These are phyloP conservation scores for Polychaeton citri DNA, from an alignment of 2,329 filamentous ascomycete species.

Conservation along the genomic window DNA sequence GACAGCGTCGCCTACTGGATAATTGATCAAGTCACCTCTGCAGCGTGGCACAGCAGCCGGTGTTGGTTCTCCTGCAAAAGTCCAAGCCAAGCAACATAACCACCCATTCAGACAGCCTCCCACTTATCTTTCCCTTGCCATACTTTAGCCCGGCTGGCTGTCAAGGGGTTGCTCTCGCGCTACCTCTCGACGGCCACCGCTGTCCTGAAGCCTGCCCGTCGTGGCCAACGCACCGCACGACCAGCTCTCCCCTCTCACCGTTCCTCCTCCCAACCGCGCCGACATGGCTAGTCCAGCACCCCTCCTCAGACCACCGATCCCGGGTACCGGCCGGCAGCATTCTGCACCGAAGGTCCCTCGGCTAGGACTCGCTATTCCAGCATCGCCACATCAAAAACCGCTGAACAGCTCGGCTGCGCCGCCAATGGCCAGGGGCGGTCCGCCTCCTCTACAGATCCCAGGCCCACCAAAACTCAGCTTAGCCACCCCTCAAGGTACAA, in stretches of 20 bases:
- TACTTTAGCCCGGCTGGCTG: neutral
- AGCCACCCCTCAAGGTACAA: conserved; percentile 77
- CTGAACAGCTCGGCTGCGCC: conserved; percentile 34
- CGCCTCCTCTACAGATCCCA: conserved; percentile 23
- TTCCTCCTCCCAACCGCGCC: conserved; percentile 14
- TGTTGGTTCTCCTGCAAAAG: no score
- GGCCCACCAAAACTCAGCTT: conserved; percentile 66
- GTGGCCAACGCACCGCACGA: conserved; percentile 13
- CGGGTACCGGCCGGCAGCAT: conserved; percentile 44
- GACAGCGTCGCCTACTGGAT: no score
- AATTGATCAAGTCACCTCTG: no score
- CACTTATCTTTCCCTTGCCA: no score
- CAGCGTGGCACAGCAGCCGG: no score
- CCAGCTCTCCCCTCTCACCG: conserved; percentile 8
- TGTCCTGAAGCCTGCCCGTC: conserved; percentile 11
- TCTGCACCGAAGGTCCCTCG: conserved; percentile 42
- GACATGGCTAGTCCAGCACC: conserved; percentile 66
- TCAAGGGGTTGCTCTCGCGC: neutral
- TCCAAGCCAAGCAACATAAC: no score
- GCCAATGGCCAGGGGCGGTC: conserved; percentile 21
- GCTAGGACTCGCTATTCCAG: conserved; percentile 79
- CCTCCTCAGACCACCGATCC: conserved; percentile 70
- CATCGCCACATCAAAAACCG: conserved; percentile 70
- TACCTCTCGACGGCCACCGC: neutral
- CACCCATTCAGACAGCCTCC: no score